Evolutionary conservation across 805 yeast species (phyloP), one percentile per base, ranked within the genome.

Genomic region (Lipomyces anomalus): DNA sequence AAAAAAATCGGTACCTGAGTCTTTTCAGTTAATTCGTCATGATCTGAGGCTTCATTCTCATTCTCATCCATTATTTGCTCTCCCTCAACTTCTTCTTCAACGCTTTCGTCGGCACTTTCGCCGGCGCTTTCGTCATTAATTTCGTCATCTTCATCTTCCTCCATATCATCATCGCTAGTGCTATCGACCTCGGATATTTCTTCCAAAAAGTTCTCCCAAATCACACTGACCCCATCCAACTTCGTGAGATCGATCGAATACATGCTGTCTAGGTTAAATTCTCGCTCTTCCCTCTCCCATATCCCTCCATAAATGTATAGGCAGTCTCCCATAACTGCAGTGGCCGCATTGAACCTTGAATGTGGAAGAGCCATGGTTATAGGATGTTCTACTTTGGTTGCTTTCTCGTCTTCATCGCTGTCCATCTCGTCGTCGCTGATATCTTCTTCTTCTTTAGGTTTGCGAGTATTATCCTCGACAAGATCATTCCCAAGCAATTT

Each of bases 291-390:
- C 24, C 74, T 67, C 62, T 92, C 97, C 80, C 82, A 90, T 35
- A 81, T 76, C 56, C 97, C 98, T 21, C 97, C 95, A 61, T 75
- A 88, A 6, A 92, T 82, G 64, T 79, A 90, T 47, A 88, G 69
- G 0, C 73, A 75, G 61, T 90, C 97, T 56, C 84, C 95, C 32
- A 83, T 78, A 1, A 90, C 95, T 46, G 94, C 80, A 3, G 87
- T 77, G 2, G 89, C 68, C 2, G 95, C 80, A 61, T 90, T 90
- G 68, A 88, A 90, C 57, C 97, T 72, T 1, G 89, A 78, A 60
- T 90, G 97, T 1, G 97, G 97, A 44, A 86, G 65, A 3, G 49
- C 17, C 47, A 70, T 73, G 50, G 77, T 65, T 0, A 81, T 60
- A 1, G 81, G 80, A 54, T 78, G 78, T 52, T 75, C 80, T 23